Conservation (phyloP, 352 stramenopile genomes). For the Thraustotheca clavata region DNA sequence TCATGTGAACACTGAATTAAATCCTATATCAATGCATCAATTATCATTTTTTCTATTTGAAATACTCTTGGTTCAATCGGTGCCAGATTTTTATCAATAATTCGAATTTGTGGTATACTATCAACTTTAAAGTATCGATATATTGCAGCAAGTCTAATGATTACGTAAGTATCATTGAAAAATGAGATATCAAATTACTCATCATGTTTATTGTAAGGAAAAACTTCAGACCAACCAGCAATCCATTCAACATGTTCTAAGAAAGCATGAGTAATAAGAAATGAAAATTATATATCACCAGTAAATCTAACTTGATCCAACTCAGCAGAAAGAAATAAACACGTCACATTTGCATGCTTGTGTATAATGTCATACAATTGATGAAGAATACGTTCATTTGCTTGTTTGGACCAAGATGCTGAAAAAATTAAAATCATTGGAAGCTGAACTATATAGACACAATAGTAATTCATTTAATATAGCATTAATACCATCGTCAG, state of each 20-base stretch:
- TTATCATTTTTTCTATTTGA: no score
- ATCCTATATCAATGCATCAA: background rate
- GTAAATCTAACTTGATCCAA: constrained; percentile 11
- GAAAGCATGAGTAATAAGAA: background rate
- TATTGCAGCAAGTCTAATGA: background rate
- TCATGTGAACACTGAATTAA: constrained; percentile 34
- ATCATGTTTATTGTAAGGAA: background rate
- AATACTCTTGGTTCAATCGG: background rate
- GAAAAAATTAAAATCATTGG: constrained; percentile 3
- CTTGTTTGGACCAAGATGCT: background rate
- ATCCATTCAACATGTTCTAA: constrained; percentile 5
- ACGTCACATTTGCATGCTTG: background rate
- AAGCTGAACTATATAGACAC: background rate
- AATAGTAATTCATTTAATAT: background rate
- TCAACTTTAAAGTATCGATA: constrained; percentile 11
- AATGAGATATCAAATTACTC: background rate
- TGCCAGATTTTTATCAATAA: background rate
- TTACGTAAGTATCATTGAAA: background rate
- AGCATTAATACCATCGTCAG: background rate
- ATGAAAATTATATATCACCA: background rate
- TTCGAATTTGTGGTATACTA: background rate
- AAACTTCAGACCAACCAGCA: background rate
- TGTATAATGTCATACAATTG: background rate
- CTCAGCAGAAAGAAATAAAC: constrained; percentile 1
- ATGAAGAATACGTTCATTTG: background rate